These are phyloP conservation scores for Chlorencoelia australis DNA, from an alignment of 2,329 filamentous ascomycete species.

Conservation along the genomic window DNA sequence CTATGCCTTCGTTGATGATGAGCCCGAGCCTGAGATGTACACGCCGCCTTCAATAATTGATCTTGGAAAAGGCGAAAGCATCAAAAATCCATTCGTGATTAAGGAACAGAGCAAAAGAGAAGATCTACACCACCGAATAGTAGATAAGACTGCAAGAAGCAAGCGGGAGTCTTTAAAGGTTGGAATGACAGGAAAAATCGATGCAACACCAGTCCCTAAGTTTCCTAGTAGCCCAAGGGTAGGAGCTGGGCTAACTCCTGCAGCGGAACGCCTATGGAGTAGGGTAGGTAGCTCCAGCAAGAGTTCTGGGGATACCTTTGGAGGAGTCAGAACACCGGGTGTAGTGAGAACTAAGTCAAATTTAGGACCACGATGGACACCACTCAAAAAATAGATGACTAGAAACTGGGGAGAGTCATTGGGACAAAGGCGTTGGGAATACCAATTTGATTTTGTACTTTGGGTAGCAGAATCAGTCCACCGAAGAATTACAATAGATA, in stretches of 20 bases:
- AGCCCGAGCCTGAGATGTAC: conserved; percentile 41
- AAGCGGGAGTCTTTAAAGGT: conserved; percentile 53
- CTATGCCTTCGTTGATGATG: conserved; percentile 88
- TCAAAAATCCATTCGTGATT: conserved; percentile 72
- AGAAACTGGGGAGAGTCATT: too few species aligned
- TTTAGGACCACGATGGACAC: conserved; percentile 22
- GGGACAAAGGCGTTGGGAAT: conserved; percentile 9
- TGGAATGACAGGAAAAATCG: conserved; percentile 49
- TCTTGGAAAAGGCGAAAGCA: conserved; percentile 49
- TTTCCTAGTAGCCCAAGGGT: conserved; percentile 58
- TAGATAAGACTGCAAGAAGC: conserved; percentile 66
- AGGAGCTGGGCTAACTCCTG: conserved; percentile 54
- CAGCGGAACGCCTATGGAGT: conserved; percentile 58
- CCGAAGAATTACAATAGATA: too few species aligned
- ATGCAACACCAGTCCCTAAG: conserved; percentile 54
- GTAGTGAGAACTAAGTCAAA: conserved; percentile 21
- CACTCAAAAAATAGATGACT: conserved; percentile 14
- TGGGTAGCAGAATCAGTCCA: too few species aligned
- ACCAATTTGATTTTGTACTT: too few species aligned
- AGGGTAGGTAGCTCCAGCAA: conserved; percentile 40
- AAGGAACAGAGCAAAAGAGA: conserved; percentile 67
- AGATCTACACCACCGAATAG: conserved; percentile 74
- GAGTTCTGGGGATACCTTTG: conserved; percentile 20
- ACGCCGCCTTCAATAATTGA: conserved; percentile 38
- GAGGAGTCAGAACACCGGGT: conserved; percentile 18